Base-by-base conservation (phyloP, 345 rosid genomes). In the Arabidopsis arenosa region DNA sequence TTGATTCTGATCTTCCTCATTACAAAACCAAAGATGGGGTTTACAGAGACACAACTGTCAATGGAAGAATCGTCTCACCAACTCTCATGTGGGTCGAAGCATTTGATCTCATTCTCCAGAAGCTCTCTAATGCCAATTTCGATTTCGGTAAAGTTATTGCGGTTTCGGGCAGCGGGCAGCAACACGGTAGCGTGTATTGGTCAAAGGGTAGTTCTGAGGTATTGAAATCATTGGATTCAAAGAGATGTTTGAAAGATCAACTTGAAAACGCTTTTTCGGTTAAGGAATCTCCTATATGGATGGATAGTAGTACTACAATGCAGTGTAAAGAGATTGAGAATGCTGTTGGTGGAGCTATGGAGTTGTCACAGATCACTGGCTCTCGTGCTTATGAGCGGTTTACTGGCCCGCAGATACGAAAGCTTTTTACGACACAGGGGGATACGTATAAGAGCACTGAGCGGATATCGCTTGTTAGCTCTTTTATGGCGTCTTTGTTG, bases 41-140 rank as follows among this genome's bases (percentile, higher is more conserved):
- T 68, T 84, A 81, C 69, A 79, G 99, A 61, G 99, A 95, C 75
- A 70, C 89, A 1, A 74, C 85, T 4, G 83, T 70, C 32, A 85
- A 72, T 26, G 96, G 97, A 11, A 86, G 87, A 79, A 92, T 95
- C 54, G 96, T 90, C 65, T 92, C 99, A 23, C 99, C 99, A 66
- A 92, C 97, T n/a, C 68, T 90, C 63, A 88, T 95, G 97, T 95
- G 97, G 99, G 87, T 92, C 8, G 98, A 95, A 72, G 97, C 99
- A 79, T 80, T 92, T 54, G 99, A 95, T 77, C 87, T 92, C 68
- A 82, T 90, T 71, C 86, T 95, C 61, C 77, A 85, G 37, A 89
- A 82, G 72, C 90, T 95, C 26, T 64, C 78, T 2, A 76, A 81
- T 9, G 80, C 92, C 0, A 75, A 80, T 58, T 77, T 95, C 73